Evolutionary conservation across 345 rosid genomes (phyloP), one percentile per base, ranked within the genome.

Genomic region (Arabidopsis arenosa): DNA sequence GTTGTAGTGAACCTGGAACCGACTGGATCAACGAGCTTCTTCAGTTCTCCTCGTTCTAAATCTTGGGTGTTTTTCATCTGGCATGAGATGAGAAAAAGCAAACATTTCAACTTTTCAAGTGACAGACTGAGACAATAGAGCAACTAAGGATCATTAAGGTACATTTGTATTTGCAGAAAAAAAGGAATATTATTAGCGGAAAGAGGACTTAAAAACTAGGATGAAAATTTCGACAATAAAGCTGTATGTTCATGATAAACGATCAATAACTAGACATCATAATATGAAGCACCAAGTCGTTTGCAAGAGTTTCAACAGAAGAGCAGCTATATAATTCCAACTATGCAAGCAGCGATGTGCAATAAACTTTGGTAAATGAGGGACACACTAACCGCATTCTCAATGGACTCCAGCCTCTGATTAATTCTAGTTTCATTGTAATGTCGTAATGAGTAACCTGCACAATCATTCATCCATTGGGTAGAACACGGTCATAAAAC

Each of bases 1-100:
- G 53, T 80, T 55, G 92, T 63, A 30, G 89, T 86, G 78, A 78
- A 57, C 49, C 57, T 68, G 35, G 88, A 84, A 75, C 76, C 80
- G 3, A 84, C 96, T 40, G 86, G 86, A 79, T 88, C 88, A 69
- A 90, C 92, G 41, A 92, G 90, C 85, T 87, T 90, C 81, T 86
- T 90, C 33, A 92, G 68, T 45, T 94, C 98, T 30, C 75, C 81
- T 63, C 87, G 87, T 77, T 85, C 97, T 44, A 94, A 41, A 12
- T 86, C 79, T 63, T 80, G 59, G 53, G 51, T 83, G 77, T 53
- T 82, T 79, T 84, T 80, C 92, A 94, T 86, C 97, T 92, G 83
- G 77, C 79, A 59, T 26, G 68, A 41, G 32, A 59, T 26, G 68
- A 41, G 32, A 51, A 23, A 41, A 56, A 36, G 6, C 15, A 70